Evolutionary conservation across 768 basidiomycete species (phyloP).

Genomic region (Mycena epipterygia): DNA sequence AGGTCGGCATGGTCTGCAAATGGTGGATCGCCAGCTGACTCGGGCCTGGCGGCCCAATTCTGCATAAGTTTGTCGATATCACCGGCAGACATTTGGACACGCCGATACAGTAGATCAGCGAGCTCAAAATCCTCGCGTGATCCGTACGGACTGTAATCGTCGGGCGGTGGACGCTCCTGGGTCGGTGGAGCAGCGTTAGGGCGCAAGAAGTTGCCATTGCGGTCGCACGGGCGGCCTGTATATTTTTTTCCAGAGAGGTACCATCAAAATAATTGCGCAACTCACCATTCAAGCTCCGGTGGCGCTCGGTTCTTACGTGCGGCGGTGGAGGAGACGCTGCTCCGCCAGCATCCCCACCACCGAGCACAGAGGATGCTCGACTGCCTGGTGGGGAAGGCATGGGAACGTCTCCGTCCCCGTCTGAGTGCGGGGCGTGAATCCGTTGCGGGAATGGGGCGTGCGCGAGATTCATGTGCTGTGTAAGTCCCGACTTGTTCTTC

Average conservation of each 20-base stretch:
- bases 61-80: conserved; percentile 29
- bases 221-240: conserved; percentile 14
- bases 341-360: neutral
- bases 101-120: conserved; percentile 27
- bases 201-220: conserved; percentile 8
- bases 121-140: conserved; percentile 10
- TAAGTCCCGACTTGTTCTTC: neutral
- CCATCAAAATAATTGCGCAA: neutral
- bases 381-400: neutral
- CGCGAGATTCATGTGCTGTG: conserved; percentile 6
- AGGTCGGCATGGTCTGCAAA: conserved; percentile 24
- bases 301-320: neutral
- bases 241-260: neutral
- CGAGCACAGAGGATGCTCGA: neutral
- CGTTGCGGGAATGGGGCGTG: neutral
- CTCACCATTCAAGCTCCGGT: conserved; percentile 16
- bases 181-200: neutral
- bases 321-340: neutral
- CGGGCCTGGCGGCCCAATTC: conserved; percentile 21
- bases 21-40: conserved; percentile 10
- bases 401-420: neutral
- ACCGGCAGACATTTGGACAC: conserved; percentile 20
- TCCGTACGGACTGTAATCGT: conserved; percentile 8
- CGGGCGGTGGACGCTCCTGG: neutral
- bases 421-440: neutral